Percentiles rank a stretch among this genome's conserved stretches.
phyloP scores from a whole-genome alignment of 768 basidiomycete genomes.

The Suillus alpinus region DNA sequence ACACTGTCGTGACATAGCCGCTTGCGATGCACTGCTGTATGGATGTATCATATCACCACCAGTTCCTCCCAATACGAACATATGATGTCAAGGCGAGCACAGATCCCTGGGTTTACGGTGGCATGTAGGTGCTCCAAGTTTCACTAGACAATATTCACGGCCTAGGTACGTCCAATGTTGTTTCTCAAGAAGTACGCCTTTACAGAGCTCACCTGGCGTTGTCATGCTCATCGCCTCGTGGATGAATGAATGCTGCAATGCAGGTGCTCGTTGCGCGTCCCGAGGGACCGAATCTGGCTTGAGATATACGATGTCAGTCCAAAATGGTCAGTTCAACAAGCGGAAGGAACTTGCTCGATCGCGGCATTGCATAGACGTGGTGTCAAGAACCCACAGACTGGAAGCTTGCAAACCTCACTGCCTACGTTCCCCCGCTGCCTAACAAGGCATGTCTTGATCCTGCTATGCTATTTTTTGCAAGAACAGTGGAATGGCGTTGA shows the following conservation, averaged over 20 bases:
- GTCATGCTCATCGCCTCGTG: slow-evolving; percentile 22
- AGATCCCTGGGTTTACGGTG: not conserved
- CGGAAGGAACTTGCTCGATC: not conserved
- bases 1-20: not conserved
- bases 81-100: not conserved
- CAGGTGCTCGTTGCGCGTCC: slow-evolving; percentile 19
- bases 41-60: not conserved
- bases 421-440: slow-evolving; percentile 27
- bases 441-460: slow-evolving; percentile 27
- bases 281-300: not conserved
- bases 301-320: not conserved
- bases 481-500: slow-evolving; percentile 23
- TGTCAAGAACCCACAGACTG: slow-evolving; percentile 20
- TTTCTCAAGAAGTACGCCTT: slow-evolving; percentile 21
- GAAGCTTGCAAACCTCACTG: slow-evolving; percentile 22
- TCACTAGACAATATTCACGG: slow-evolving; percentile 14
- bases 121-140: not conserved
- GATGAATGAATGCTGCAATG: slow-evolving; percentile 14
- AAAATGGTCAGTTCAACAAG: not conserved
- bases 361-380: not conserved
- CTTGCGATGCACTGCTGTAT: not conserved
- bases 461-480: slow-evolving; percentile 28
- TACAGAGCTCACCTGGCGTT: slow-evolving; percentile 24
- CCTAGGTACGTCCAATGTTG: slow-evolving; percentile 19
- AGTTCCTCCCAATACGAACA: not conserved